These are phyloP conservation scores for Vigna angularis DNA, from an alignment of 306 rosid genomes.

Conservation along the genomic window DNA sequence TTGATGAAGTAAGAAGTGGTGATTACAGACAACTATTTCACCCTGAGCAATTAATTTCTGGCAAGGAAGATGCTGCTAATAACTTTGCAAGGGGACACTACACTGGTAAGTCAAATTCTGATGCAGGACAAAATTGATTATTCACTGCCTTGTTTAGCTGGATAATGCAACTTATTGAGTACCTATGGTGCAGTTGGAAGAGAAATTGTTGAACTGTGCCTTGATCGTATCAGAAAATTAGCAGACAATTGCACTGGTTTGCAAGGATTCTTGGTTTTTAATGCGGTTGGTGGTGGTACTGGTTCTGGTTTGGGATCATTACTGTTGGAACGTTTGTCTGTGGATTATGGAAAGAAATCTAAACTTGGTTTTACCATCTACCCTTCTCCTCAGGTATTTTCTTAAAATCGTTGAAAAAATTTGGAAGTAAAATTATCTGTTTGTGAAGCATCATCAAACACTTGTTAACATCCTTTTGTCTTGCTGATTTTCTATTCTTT, in stretches of 20 bases:
- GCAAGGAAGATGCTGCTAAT: constrained; percentile 87
- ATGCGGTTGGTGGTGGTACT: constrained; percentile 89
- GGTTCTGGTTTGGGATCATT: constrained; percentile 84
- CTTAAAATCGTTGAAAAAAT: constrained; percentile 9
- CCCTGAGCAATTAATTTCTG: constrained; percentile 81
- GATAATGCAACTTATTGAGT: constrained; percentile 38
- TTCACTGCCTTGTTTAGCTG: constrained; percentile 23
- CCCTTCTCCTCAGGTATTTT: constrained; percentile 80
- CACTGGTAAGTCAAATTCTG: constrained; percentile 56
- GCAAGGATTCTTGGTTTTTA: constrained; percentile 80
- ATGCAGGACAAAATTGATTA: constrained; percentile 14
- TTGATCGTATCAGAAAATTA: constrained; percentile 72
- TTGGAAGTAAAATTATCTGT: not conserved
- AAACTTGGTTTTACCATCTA: constrained; percentile 77
- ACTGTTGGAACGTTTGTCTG: constrained; percentile 75
- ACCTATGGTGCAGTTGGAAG: constrained; percentile 67
- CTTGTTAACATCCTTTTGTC: not conserved
- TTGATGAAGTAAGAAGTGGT: constrained; percentile 74
- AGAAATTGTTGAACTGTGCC: constrained; percentile 78
- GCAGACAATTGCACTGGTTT: constrained; percentile 85
- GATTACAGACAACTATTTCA: constrained; percentile 76
- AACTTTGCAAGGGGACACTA: constrained; percentile 84
- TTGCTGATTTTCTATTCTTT: not conserved
- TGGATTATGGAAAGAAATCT: constrained; percentile 79
- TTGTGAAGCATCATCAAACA: constrained; percentile 30